These are phyloP conservation scores for Yamadazyma triangularis DNA, from an alignment of 1,139 yeast genomes.

Conservation along the genomic window DNA sequence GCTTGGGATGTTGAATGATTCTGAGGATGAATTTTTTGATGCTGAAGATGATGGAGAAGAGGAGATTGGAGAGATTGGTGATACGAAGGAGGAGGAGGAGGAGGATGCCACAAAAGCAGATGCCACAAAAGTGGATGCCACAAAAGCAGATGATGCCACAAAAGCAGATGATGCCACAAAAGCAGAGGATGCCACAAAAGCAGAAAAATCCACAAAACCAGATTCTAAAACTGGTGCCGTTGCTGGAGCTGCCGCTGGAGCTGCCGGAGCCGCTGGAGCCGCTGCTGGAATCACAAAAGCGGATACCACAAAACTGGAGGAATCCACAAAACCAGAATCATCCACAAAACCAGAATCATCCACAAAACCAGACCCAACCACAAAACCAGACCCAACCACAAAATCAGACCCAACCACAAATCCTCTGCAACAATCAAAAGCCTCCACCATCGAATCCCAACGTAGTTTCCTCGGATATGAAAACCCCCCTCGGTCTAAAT, in stretches of 20 bases:
- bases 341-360: neutral
- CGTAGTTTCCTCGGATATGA: constrained; percentile 84
- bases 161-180: neutral
- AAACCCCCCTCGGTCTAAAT: constrained; percentile 69
- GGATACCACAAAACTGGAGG: too few relatives aligned
- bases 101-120: constrained; percentile 79
- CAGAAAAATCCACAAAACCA: constrained; percentile 1
- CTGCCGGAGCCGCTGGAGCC: neutral
- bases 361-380: neutral
- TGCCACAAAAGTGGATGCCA: too few relatives aligned
- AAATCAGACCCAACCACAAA: constrained; percentile 3
- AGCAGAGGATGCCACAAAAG: neutral
- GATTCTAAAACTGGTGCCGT: constrained; percentile 2
- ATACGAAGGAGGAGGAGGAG: constrained; percentile 81
- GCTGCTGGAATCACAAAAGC: too few relatives aligned
- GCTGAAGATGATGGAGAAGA: constrained; percentile 14
- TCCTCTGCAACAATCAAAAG: constrained; percentile 40
- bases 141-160: constrained; percentile 14
- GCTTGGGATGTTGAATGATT: constrained; percentile 5
- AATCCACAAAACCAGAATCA: too few relatives aligned
- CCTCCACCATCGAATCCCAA: constrained; percentile 43
- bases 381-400: neutral
- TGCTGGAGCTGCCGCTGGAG: constrained; percentile 1
- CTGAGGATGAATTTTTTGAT: constrained; percentile 6
- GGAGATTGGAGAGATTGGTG: constrained; percentile 44